Evolutionary conservation across 164 flowering plant species (phyloP).

Genomic region (Stephania yunnanensis): DNA sequence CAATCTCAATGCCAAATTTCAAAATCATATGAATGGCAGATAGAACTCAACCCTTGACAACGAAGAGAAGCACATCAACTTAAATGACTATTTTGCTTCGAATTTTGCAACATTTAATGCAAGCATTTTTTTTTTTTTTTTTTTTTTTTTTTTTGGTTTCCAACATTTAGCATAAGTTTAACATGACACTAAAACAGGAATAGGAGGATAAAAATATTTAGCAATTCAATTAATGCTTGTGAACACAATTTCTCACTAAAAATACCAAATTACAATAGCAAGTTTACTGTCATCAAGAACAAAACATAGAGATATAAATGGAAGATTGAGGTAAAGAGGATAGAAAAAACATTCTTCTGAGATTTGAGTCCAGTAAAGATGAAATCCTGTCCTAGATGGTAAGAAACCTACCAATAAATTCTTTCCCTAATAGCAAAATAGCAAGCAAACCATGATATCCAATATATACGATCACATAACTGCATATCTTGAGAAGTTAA

Average conservation of each 20-base stretch:
- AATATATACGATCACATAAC: too few species aligned
- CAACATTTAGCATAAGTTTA: too few species aligned
- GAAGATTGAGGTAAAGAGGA: not conserved
- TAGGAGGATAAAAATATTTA: not conserved
- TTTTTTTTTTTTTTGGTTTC: too few species aligned
- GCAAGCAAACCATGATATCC: not conserved
- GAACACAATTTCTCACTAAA: not conserved
- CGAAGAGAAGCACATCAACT: not conserved
- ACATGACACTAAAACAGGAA: not conserved
- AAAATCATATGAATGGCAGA: not conserved
- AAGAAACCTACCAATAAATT: not conserved
- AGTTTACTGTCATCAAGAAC: not conserved
- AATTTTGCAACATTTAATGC: not conserved
- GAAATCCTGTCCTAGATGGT: not conserved
- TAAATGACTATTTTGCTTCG: not conserved
- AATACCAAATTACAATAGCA: not conserved
- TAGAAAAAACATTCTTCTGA: too few species aligned
- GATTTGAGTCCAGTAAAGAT: not conserved
- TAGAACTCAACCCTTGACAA: not conserved
- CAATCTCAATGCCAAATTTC: not conserved
- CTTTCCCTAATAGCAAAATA: not conserved
- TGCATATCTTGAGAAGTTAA: too few species aligned
- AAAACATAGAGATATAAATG: not conserved
- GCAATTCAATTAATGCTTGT: not conserved
- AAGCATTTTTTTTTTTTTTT: too few species aligned